Conservation (phyloP, 352 stramenopile species). For the Phytophthora meadii region DNA sequence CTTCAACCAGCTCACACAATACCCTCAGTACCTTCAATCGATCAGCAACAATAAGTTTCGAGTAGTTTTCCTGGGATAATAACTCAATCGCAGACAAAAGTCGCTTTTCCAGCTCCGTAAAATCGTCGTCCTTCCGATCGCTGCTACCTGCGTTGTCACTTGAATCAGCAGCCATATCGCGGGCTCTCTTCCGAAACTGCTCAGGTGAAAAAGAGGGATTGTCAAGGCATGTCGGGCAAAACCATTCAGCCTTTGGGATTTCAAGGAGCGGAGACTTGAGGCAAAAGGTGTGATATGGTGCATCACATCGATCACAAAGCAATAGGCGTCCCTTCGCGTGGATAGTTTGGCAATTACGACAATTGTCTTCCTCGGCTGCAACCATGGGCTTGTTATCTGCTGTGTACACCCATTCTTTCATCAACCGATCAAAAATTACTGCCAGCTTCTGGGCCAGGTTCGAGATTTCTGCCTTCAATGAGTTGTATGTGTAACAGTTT, state of each 20-base stretch:
- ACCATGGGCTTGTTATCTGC: constrained; percentile 58
- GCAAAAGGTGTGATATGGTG: constrained; percentile 86
- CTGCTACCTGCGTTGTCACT: constrained; percentile 12
- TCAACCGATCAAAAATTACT: constrained; percentile 79
- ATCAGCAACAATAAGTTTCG: constrained; percentile 55
- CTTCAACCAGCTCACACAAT: constrained; percentile 74
- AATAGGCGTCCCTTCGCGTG: constrained; percentile 70
- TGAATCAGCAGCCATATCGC: constrained; percentile 28
- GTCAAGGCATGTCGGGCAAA: constrained; percentile 66
- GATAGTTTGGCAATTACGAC: constrained; percentile 77
- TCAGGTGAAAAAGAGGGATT: constrained; percentile 66
- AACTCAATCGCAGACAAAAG: constrained; percentile 64
- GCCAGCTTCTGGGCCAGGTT: constrained; percentile 77
- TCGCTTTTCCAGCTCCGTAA: constrained; percentile 73
- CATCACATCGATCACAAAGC: constrained; percentile 85
- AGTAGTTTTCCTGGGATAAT: constrained; percentile 77
- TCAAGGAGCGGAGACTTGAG: constrained; percentile 59
- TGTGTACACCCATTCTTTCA: constrained; percentile 83
- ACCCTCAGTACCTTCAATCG: constrained; percentile 66
- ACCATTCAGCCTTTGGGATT: constrained; percentile 79
- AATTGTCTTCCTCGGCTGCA: constrained; percentile 80
- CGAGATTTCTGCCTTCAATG: constrained; percentile 81
- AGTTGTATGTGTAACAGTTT: constrained; percentile 90
- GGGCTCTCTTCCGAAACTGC: constrained; percentile 55
- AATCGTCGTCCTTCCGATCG: constrained; percentile 47